A percentile compares a stretch with the other conserved stretches of the same genome.
Evolutionary conservation across 768 basidiomycete species (phyloP).

Genomic region (Dioszegia hungarica): DNA sequence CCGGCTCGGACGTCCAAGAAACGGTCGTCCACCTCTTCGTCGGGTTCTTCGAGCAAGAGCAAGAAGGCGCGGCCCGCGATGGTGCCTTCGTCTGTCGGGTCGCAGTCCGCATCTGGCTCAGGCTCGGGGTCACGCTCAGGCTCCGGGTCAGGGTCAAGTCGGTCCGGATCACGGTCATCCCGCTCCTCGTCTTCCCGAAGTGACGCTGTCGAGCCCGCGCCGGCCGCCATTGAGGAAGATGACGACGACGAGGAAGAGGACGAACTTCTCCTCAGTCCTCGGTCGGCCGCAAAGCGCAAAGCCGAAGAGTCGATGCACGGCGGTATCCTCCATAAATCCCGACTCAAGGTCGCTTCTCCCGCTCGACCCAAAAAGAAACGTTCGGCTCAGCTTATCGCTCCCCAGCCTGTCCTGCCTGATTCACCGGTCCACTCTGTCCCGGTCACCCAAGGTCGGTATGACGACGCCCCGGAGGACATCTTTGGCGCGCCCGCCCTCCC

Average conservation of each 20-base stretch:
- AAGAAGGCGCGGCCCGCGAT: neutral
- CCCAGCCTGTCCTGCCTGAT: no score
- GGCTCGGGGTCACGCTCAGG: no score
- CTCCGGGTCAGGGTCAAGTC: no score
- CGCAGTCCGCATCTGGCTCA: neutral
- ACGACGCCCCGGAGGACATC: conserved; percentile 25
- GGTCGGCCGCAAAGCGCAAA: conserved; percentile 18
- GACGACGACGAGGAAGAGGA: conserved; percentile 10
- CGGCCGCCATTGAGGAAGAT: neutral
- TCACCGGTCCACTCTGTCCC: neutral
- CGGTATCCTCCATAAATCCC: neutral
- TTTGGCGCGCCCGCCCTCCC: neutral
- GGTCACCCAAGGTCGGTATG: conserved; percentile 20
- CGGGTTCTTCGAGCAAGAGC: neutral
- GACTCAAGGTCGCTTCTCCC: neutral
- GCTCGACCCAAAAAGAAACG: no score
- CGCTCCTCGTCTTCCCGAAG: no score
- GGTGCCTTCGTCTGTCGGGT: no score
- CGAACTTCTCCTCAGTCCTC: conserved; percentile 28
- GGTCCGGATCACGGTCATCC: no score
- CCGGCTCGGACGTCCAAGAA: neutral
- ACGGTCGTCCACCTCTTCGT: neutral
- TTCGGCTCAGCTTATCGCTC: no score
- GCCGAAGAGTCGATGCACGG: conserved; percentile 19
- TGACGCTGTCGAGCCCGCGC: conserved; percentile 1